Base-by-base conservation (phyloP, 2,329 filamentous ascomycete species). In the Aspergillus sojae region DNA sequence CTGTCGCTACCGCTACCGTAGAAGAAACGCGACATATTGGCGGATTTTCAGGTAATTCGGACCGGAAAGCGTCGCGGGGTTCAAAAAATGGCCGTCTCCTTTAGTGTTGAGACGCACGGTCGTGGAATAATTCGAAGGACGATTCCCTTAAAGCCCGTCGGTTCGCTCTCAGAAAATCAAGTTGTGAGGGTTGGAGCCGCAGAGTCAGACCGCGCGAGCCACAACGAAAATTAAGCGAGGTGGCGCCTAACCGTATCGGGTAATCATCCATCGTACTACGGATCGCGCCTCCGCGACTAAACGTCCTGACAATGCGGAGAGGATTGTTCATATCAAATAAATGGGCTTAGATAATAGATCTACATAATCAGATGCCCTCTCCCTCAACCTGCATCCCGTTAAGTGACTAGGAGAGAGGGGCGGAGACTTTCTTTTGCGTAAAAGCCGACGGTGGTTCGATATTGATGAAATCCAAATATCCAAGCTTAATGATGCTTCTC, bases 1-100 rank as follows among this genome's bases (percentile, higher is more conserved):
- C 89, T 92, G 77, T 94, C 97, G 88, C 94, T 97, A 82, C 96
- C 94, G 84, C 90, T 91, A 80, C 91, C 91, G 81, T 93, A 91
- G 87, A 98, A 98, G 83, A 98, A 99, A 84, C 93, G 91, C 87
- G 95, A 98, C 91, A 94, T 95, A 67, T 77, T 91, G 83, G 79
- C 71, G 70, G 71, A 57, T 62, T 62, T 65, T 65, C 63, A 62
- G 62, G 55, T 58, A 50, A 67, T 39, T 57, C 56, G 57, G 66
- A 65, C 64, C 67, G 70, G 64, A 50, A 61, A 62, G 65, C 57
- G 61, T 63, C 68, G 68, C 66, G 65, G 67, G 59, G 61, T 56
- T 65, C 60, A 65, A 61, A 36, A 67, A 62, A 50, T 68, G 63
- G 68, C 70, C 65, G 69, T 74, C 67, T 70, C 68, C 67, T 65